Evolutionary conservation across 1,284 basidiomycete genomes (phyloP).

Genomic region (Ceratobasidium sp.): DNA sequence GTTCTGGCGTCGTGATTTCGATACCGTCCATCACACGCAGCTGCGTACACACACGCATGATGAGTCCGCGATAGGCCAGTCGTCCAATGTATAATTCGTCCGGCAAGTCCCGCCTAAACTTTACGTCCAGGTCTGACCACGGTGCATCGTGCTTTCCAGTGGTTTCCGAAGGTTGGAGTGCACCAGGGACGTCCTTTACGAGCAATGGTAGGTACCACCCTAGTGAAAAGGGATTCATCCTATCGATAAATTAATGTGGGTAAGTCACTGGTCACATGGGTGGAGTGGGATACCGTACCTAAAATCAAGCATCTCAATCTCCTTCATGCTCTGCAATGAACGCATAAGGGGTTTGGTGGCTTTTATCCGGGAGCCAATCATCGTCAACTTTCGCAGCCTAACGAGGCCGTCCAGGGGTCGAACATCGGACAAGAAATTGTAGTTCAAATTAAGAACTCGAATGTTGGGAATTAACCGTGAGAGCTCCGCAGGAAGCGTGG

Average conservation of each 20-base stretch:
- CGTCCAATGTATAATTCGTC: conserved; percentile 88
- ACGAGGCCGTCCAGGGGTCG: conserved; percentile 77
- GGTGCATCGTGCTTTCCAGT: conserved; percentile 49
- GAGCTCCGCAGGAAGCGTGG: conserved; percentile 77
- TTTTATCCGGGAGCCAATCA: conserved; percentile 87
- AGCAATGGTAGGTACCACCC: conserved; percentile 93
- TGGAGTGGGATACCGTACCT: conserved; percentile 69
- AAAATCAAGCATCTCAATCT: conserved; percentile 89
- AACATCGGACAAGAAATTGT: conserved; percentile 85
- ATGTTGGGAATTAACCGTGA: conserved; percentile 83
- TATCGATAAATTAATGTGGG: conserved; percentile 53
- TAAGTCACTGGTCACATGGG: conserved; percentile 21
- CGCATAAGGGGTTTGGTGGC: conserved; percentile 77
- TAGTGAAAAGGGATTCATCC: conserved; percentile 96
- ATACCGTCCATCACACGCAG: conserved; percentile 86
- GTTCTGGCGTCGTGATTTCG: conserved; percentile 81
- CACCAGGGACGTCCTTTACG: conserved; percentile 74
- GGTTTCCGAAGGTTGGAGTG: conserved; percentile 70
- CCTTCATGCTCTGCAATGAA: conserved; percentile 76
- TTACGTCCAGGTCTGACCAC: conserved; percentile 83
- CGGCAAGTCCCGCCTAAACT: conserved; percentile 89
- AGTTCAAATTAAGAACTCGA: conserved; percentile 93
- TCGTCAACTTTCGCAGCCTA: conserved; percentile 83
- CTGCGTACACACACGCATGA: conserved; percentile 79
- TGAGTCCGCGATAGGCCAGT: conserved; percentile 86